A percentile compares a stretch with the other conserved stretches of the same genome.
These are phyloP conservation scores for Exophiala alcalophila DNA, from an alignment of 2,329 filamentous ascomycete species.

Conservation along the genomic window DNA sequence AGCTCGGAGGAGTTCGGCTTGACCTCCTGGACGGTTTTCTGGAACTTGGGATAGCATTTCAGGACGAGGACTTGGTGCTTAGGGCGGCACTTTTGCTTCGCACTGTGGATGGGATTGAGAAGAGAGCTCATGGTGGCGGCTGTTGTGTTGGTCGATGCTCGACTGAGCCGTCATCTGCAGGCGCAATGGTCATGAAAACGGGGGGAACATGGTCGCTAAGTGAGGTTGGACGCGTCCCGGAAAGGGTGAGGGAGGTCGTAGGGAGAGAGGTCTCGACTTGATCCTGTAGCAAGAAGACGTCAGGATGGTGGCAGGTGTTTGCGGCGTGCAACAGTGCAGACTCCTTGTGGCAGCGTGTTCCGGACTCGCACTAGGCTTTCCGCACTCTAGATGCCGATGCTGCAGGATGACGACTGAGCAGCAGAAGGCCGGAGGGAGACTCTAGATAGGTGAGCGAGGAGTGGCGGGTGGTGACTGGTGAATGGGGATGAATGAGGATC, in stretches of 20 bases:
- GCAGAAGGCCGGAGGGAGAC: neutral
- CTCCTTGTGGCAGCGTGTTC: no score
- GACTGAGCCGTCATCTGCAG: conserved; percentile 16
- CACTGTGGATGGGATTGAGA: conserved; percentile 50
- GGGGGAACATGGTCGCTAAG: neutral
- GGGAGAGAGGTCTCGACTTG: no score
- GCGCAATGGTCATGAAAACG: neutral
- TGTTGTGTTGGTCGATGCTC: conserved; percentile 4
- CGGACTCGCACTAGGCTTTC: no score
- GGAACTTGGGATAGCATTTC: conserved; percentile 92
- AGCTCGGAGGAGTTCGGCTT: conserved; percentile 96
- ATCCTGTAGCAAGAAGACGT: no score
- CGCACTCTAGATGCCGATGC: no score
- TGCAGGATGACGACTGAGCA: neutral
- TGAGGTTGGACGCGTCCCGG: neutral
- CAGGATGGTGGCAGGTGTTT: neutral
- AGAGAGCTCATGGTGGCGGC: conserved; percentile 26
- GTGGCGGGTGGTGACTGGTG: neutral
- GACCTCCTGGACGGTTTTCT: conserved; percentile 86
- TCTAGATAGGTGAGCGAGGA: neutral
- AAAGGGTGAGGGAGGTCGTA: neutral
- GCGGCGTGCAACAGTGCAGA: neutral
- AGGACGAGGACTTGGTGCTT: conserved; percentile 96
- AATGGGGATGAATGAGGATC: no score
- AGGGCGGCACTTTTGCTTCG: conserved; percentile 67